Percentiles rank a stretch among this genome's conserved stretches.
phyloP scores from a whole-genome alignment of 139 green algal species.

The Ettlia oleoabundans region DNA sequence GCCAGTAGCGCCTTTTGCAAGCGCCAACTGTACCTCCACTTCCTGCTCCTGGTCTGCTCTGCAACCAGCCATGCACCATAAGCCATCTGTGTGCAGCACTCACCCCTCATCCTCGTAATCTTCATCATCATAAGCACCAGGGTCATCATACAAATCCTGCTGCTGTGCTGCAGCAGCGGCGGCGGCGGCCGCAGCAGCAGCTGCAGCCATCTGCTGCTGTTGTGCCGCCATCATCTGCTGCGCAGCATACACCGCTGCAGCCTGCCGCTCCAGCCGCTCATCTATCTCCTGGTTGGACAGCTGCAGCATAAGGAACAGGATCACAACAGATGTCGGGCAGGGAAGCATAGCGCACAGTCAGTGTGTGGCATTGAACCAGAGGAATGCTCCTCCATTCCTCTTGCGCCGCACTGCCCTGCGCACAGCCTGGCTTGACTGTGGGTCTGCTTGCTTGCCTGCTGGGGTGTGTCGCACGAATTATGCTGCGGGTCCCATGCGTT shows the following conservation, averaged over 20 bases:
- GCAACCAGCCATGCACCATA: neutral
- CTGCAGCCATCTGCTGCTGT: conserved; percentile 14
- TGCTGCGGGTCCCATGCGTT: conserved; percentile 76
- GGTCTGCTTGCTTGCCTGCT: conserved; percentile 51
- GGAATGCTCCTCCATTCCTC: no score
- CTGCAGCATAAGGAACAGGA: neutral
- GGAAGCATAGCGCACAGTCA: neutral
- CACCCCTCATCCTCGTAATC: conserved; percentile 51
- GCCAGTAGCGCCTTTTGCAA: no score
- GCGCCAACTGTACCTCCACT: neutral
- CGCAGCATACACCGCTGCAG: conserved; percentile 6
- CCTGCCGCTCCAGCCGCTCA: conserved; percentile 24
- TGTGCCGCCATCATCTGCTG: conserved; percentile 23
- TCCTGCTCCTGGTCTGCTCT: neutral
- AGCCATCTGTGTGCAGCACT: neutral
- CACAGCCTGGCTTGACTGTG: neutral
- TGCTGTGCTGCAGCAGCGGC: conserved; percentile 1
- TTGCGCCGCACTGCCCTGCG: neutral
- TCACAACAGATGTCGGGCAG: neutral
- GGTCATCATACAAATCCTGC: conserved; percentile 26
- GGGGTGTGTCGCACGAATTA: conserved; percentile 65
- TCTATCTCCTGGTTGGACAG: conserved; percentile 33
- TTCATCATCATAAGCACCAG: conserved; percentile 47
- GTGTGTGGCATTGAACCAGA: no score
- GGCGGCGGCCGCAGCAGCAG: neutral